Base-by-base conservation (phyloP, 2,329 filamentous ascomycete genomes). In the Aspergillus aculeatus region DNA sequence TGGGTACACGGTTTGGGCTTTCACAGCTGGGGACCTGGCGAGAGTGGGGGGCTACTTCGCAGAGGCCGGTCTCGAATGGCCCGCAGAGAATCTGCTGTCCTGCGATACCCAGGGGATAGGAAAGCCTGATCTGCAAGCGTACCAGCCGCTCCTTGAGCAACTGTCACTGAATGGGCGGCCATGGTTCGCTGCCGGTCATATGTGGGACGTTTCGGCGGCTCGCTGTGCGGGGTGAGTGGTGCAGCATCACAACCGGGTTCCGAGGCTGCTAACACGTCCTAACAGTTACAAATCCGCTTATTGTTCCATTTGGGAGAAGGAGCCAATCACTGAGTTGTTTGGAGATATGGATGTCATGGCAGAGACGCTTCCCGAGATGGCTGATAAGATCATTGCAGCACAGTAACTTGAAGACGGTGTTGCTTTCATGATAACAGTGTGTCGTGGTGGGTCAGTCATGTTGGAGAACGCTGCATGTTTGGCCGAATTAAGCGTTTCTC, bases 161-260 rank as follows among this genome's bases (percentile, higher is more conserved):
- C 48, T 72, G 35, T 61, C 55, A 21, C 52, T 57, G 24, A 61
- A 67, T 6, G 64, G 57, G 49, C 58, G 59, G 41, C 66, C 68
- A 35, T 72, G 70, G 70, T 72, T 72, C 66, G 70, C 70, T 35
- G 70, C 69, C 2, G 69, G 66, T 31, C 69, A 71, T 62, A 68
- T 70, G 68, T 71, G 69, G 69, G 69, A 71, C 62, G 69, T 68
- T 16, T 69, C 68, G 51, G 68, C 68, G 23, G 68, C 69, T 11
- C 60, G 66, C 14, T 61, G 58, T 21, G 61, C 63, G 59, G 69
- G 69, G 68, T 71, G 61, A 58, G 64, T 64, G 47, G 50, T 24
- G 7, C 24, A 29, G 35, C 32, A n/a, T 3, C 29, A 29, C 14
- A 11, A 48, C 19, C n/a, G 47, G 21, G 16, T 44, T 14, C 3